Evolutionary conservation across 768 basidiomycete genomes (phyloP), one percentile per base, ranked within the genome.

Genomic region (Psilocybe tampanensis): DNA sequence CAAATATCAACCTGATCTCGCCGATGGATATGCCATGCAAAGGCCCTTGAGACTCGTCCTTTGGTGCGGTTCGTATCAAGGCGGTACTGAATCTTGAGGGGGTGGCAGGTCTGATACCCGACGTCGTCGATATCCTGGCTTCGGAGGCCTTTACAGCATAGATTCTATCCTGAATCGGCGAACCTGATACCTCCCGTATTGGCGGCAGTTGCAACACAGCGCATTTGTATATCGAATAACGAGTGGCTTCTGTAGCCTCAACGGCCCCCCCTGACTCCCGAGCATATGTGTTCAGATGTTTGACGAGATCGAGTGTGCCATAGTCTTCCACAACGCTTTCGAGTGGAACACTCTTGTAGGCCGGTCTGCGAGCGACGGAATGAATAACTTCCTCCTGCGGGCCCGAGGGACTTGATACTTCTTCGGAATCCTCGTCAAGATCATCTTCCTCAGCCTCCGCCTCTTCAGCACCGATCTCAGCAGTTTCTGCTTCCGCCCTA

Each of bases 31-130:
- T 70, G 45, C 49, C 54, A 42, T 49, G 3, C 6, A 50, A 21
- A 2, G 47, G 49, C 3, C 43, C 51, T 3, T 52, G 36, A 5
- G 11, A 2, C 3, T 15, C 13, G 8, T n/a, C 17, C 4, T 13
- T n/a, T 8, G n/a, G 52, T n/a, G 8, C 12, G 26, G 43, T n/a
- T 6, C 36, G 26, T 8, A 66, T 65, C 9, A 71, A 54, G 3
- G 68, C 63, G 1, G 65, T 69, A 47, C 66, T 68, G 26, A 66
- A 67, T 29, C 54, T 51, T 8, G 54, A 61, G 1, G 62, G 45
- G 15, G 49, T 51, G 15, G 52, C 64, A 2, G 58, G 41, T 47
- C 59, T 63, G 13, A 68, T 59, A 2, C 66, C 66, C 2, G 48
- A 47, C 1, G 19, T 18, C 2, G 61, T 66, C 12, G 29, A 5